These are phyloP conservation scores for Tulasnella sp. DNA, from an alignment of 768 basidiomycete genomes.

Conservation along the genomic window DNA sequence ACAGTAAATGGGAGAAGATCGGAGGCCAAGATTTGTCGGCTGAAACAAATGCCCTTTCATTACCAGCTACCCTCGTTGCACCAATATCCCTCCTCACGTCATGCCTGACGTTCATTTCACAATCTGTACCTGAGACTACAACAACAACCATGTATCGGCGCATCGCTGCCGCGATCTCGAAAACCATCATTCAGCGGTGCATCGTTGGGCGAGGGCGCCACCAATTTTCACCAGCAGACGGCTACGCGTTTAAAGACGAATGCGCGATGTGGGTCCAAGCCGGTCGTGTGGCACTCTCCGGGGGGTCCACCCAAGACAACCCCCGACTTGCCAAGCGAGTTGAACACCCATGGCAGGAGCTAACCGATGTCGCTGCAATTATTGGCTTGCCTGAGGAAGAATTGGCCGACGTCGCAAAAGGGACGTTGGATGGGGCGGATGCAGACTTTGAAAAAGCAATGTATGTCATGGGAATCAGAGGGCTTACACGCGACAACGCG, in stretches of 20 bases:
- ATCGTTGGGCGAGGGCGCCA: conserved; percentile 65
- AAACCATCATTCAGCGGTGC: conserved; percentile 73
- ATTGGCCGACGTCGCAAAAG: conserved; percentile 38
- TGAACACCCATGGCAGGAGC: conserved; percentile 64
- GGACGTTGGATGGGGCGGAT: conserved; percentile 41
- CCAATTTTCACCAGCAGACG: conserved; percentile 46
- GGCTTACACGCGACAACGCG: conserved; percentile 50
- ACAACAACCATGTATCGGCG: conserved; percentile 61
- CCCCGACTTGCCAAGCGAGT: conserved; percentile 37
- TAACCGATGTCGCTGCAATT: conserved; percentile 60
- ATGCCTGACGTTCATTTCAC: conserved; percentile 52
- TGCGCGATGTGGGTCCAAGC: conserved; percentile 77
- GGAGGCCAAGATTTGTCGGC: conserved; percentile 26
- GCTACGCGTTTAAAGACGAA: conserved; percentile 53
- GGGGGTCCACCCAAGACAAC: conserved; percentile 25
- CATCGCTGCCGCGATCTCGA: conserved; percentile 55
- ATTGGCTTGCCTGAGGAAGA: conserved; percentile 46
- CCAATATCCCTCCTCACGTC: conserved; percentile 74
- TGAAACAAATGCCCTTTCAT: conserved; percentile 27
- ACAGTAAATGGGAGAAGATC: conserved; percentile 27
- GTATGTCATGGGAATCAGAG: conserved; percentile 46
- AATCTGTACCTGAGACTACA: conserved; percentile 46
- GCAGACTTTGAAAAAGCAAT: conserved; percentile 26
- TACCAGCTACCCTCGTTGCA: conserved; percentile 61
- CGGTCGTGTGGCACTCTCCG: conserved; percentile 43